A percentile compares a stretch with the other conserved stretches of the same genome.
Conservation (phyloP, 768 basidiomycete genomes). For the Podaxis carcinomalis region DNA sequence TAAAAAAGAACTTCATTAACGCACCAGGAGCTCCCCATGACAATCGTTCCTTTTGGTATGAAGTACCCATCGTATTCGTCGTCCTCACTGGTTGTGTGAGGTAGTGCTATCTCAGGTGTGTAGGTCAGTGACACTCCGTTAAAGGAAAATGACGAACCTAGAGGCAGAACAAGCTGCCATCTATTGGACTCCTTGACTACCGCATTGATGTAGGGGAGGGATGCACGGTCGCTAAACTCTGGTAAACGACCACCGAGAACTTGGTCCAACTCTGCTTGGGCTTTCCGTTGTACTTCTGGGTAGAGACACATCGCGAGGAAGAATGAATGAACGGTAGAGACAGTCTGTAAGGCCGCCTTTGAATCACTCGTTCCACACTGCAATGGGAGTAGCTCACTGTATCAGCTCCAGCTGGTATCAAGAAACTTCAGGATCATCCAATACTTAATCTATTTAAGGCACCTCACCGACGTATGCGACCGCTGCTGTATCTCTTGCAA, state of each 20-base stretch:
- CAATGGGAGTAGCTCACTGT: too few relatives aligned
- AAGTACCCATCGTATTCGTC: slow-evolving; percentile 19
- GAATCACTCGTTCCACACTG: too few relatives aligned
- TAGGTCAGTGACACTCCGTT: slow-evolving; percentile 12
- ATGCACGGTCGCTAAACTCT: slow-evolving; percentile 23
- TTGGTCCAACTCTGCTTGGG: slow-evolving; percentile 33
- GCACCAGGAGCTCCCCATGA: slow-evolving; percentile 27
- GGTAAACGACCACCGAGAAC: slow-evolving; percentile 33
- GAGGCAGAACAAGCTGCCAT: slow-evolving; percentile 27
- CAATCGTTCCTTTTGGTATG: slow-evolving; percentile 32
- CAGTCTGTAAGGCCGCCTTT: slow-evolving; percentile 17
- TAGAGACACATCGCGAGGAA: slow-evolving; percentile 31
- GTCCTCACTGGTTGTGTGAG: not conserved
- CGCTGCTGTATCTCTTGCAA: slow-evolving; percentile 22
- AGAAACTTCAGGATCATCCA: too few relatives aligned
- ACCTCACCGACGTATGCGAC: slow-evolving; percentile 20
- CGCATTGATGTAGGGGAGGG: slow-evolving; percentile 30
- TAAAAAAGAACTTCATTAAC: not conserved
- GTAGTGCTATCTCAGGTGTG: not conserved
- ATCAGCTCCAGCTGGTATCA: too few relatives aligned
- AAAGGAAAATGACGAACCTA: slow-evolving; percentile 24
- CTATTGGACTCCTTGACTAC: slow-evolving; percentile 31
- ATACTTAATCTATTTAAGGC: too few relatives aligned
- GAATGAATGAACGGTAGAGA: slow-evolving; percentile 27
- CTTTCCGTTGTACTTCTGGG: slow-evolving; percentile 29